phyloP scores from a whole-genome alignment of 192 early-diverging fungal genomes.

The Entomortierella parvispora region DNA sequence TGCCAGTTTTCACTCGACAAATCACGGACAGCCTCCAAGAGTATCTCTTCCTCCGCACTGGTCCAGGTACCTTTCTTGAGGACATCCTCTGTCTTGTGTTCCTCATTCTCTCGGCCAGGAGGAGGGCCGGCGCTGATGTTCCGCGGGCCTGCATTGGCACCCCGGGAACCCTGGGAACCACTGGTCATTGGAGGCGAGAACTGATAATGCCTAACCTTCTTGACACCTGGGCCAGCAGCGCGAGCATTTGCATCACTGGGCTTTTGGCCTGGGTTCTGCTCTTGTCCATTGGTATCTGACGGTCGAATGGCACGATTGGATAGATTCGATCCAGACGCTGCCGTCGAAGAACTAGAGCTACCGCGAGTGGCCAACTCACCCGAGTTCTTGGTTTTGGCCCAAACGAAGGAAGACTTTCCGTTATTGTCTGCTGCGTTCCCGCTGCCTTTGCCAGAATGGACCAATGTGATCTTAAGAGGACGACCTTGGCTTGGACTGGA shows the following conservation, averaged over 20 bases:
- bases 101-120: too few species aligned
- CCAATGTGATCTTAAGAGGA: slow-evolving; percentile 34
- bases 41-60: slow-evolving; percentile 29
- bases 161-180: slow-evolving; percentile 2
- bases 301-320: slow-evolving; percentile 24
- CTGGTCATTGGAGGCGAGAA: not conserved
- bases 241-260: not conserved
- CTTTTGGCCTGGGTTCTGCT: slow-evolving; percentile 1
- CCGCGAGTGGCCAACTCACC: not conserved
- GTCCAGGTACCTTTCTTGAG: slow-evolving; percentile 53
- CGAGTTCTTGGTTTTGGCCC: not conserved
- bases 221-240: not conserved
- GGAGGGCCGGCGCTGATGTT: not conserved
- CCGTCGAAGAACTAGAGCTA: not conserved
- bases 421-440: not conserved
- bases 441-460: slow-evolving; percentile 29
- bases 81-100: slow-evolving; percentile 44
- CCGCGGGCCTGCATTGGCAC: not conserved
- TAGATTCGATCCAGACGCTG: not conserved
- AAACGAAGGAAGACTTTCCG: slow-evolving; percentile 6
- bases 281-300: slow-evolving; percentile 1
- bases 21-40: slow-evolving; percentile 37
- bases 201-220: slow-evolving; percentile 3
- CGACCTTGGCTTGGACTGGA: too few species aligned
- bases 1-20: slow-evolving; percentile 49